Evolutionary conservation across 805 yeast genomes (phyloP), one percentile per base, ranked within the genome.

Genomic region (Cyberlindnera samutprakarnensis): DNA sequence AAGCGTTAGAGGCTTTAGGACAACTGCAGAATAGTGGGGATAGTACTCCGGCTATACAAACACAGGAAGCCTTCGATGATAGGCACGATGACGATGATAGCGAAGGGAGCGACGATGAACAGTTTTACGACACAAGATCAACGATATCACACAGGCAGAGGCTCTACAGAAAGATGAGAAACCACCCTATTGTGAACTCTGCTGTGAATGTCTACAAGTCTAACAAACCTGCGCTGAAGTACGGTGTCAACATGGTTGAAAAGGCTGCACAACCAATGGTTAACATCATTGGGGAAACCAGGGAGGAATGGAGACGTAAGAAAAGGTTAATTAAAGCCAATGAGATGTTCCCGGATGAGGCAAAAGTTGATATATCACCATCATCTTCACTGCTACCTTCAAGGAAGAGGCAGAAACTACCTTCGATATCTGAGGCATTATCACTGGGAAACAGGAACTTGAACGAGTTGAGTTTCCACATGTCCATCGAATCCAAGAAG

Each of bases 401-500:
- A 25, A 30, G 32, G 26, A 41, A 50, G 38, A 44, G 43, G 24
- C 52, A 62, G 36, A 51, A 54, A 40, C 37, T 61, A 33, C 54
- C 62, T 25, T 50, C 66, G 37, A 42, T 62, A 11, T 42, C 63
- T 1, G 57, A 59, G 31, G 61, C 58, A 2, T 36, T 57, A n/a
- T 51, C 59, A 6, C 48, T 54, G 30, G 51, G 60, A n/a, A 56
- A 54, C 31, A 56, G 40, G 22, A 59, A 59, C 37, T 43, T 59
- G 21, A 58, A 56, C 34, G 66, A 60, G 18, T 44, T 48, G 19
- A 42, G 49, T 9, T 35, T 59, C 13, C 60, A 52, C 25, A 59
- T 75, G 52, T 69, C 81, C 0, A 67, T 75, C 35, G 95, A 85
- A 47, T 79, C 88, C 17, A 72, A 84, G 38, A 78, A 78, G 42